phyloP scores from a whole-genome alignment of 2,329 filamentous ascomycete genomes.

The Pseudogymnoascus sp. region DNA sequence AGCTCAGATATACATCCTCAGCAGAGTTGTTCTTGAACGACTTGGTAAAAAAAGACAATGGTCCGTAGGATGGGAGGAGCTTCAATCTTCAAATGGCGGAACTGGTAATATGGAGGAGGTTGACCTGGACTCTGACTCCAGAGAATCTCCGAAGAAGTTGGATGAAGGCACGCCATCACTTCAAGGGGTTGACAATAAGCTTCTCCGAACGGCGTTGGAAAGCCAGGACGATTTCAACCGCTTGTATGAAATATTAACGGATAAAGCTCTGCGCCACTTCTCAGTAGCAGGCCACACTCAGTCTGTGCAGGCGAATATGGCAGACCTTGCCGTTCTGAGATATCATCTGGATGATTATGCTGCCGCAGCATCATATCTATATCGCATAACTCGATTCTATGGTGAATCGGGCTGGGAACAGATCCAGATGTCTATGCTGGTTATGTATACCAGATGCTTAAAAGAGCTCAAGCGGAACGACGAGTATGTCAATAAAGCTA shows the following conservation, averaged over 20 bases:
- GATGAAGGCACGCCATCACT: constrained; percentile 21
- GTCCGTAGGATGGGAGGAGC: constrained; percentile 63
- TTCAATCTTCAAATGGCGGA: constrained; percentile 28
- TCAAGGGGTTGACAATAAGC: constrained; percentile 44
- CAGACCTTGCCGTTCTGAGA: constrained; percentile 79
- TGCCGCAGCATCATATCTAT: constrained; percentile 68
- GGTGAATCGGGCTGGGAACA: constrained; percentile 68
- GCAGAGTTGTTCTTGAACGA: constrained; percentile 68
- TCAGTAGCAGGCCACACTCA: constrained; percentile 69
- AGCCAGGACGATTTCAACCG: constrained; percentile 56
- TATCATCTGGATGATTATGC: constrained; percentile 66
- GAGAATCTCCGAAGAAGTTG: constrained; percentile 15
- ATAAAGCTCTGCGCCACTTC: constrained; percentile 75
- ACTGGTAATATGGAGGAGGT: constrained; percentile 44
- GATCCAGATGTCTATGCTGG: constrained; percentile 73
- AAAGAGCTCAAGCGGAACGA: constrained; percentile 66
- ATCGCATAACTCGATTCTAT: constrained; percentile 69
- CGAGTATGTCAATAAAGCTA: constrained; percentile 67
- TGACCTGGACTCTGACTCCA: constrained; percentile 39
- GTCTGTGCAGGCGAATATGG: constrained; percentile 66
- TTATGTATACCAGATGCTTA: constrained; percentile 77
- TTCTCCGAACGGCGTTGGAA: constrained; percentile 52
- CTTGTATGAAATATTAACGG: constrained; percentile 68
- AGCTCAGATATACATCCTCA: constrained; percentile 73
- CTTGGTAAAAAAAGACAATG: constrained; percentile 64